A percentile compares a stretch with the other conserved stretches of the same genome.
Evolutionary conservation across 2,329 filamentous ascomycete genomes (phyloP).

Genomic region (Apiospora saccharicola): DNA sequence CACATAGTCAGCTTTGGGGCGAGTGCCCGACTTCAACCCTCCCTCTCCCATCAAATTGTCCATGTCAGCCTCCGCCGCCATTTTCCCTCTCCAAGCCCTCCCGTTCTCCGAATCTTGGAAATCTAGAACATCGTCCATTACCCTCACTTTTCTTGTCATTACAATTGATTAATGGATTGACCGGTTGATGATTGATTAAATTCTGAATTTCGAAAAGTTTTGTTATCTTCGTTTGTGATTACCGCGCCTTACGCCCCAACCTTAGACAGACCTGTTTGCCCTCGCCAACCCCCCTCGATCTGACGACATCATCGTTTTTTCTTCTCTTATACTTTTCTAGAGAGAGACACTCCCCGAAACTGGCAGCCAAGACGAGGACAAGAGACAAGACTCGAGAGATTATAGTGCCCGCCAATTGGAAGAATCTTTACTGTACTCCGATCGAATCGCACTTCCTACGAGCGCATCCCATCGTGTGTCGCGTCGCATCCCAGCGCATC

Average conservation of each 20-base stretch:
- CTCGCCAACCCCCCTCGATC: background rate
- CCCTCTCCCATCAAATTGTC: background rate
- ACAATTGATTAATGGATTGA: conserved; percentile 6
- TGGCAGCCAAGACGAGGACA: background rate
- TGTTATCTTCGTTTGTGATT: conserved; percentile 3
- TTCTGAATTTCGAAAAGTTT: background rate
- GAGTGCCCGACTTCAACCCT: background rate
- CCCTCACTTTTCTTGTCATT: conserved; percentile 16
- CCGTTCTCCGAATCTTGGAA: conserved; percentile 3
- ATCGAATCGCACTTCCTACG: background rate
- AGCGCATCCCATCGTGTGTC: background rate
- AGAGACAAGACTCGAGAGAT: background rate
- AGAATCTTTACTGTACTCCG: background rate
- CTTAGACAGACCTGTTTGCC: background rate
- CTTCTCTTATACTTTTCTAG: background rate
- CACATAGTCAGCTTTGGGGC: background rate
- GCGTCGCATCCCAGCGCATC: background rate
- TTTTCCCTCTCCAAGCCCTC: background rate
- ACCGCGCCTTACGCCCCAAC: background rate
- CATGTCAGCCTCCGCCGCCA: conserved; percentile 12
- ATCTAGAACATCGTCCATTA: background rate
- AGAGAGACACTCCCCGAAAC: background rate
- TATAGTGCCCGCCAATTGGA: background rate
- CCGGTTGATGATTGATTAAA: background rate
- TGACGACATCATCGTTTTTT: conserved; percentile 9